Conservation (phyloP, 2,329 filamentous ascomycete genomes). For the Helotiales sp. region DNA sequence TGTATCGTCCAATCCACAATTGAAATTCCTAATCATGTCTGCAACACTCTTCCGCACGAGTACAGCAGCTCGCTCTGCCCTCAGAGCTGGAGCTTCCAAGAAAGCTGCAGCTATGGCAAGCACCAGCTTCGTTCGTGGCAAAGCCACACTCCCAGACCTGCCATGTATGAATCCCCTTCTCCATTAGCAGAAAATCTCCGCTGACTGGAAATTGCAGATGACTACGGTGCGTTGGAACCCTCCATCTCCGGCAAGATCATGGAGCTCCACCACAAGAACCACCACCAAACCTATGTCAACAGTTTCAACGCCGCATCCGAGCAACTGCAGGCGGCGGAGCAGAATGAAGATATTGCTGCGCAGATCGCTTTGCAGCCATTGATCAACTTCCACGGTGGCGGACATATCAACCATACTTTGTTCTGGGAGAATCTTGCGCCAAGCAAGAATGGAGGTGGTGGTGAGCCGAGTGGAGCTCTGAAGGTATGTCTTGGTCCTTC, state of each 20-base stretch:
- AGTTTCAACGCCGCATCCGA: conserved; percentile 82
- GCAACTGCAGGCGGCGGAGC: conserved; percentile 65
- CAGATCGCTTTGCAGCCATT: conserved; percentile 60
- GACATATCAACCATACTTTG: conserved; percentile 69
- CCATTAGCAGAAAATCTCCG: not conserved
- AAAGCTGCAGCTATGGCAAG: conserved; percentile 69
- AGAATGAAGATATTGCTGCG: conserved; percentile 55
- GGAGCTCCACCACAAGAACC: conserved; percentile 93
- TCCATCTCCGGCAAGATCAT: conserved; percentile 88
- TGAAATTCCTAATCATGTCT: conserved; percentile 62
- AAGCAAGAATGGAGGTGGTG: conserved; percentile 66
- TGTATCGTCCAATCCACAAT: conserved; percentile 25
- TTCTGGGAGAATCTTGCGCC: conserved; percentile 76
- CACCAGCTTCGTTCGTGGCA: conserved; percentile 80
- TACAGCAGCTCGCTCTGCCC: conserved; percentile 69
- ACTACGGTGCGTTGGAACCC: conserved; percentile 93
- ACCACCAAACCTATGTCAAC: conserved; percentile 93
- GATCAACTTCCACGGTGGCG: conserved; percentile 71
- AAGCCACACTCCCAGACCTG: conserved; percentile 92
- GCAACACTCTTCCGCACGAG: conserved; percentile 74
- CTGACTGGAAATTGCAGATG: conserved; percentile 62
- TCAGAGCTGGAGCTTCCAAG: conserved; percentile 69
- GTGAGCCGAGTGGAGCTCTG: conserved; percentile 58
- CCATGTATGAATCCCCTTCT: conserved; percentile 59
- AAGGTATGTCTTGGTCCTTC: conserved; percentile 36